phyloP scores from a whole-genome alignment of 2,329 filamentous ascomycete species.

The Talaromyces albobiverticillius region DNA sequence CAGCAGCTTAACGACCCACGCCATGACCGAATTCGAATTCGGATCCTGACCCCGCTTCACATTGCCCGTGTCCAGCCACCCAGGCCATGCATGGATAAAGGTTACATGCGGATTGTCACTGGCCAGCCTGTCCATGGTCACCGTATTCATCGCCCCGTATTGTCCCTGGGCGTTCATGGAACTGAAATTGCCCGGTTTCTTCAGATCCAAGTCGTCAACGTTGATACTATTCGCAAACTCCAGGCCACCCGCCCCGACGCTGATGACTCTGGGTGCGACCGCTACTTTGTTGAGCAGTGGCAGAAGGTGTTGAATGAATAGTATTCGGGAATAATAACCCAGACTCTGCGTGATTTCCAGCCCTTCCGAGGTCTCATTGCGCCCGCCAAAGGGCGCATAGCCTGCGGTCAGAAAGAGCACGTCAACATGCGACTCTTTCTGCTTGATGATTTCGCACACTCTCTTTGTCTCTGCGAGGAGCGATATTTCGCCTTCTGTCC shows the following conservation, averaged over 20 bases:
- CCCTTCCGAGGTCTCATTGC: neutral
- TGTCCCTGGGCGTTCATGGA: neutral
- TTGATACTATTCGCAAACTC: neutral
- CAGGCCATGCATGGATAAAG: conserved; percentile 2
- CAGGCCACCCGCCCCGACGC: neutral
- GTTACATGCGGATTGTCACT: neutral
- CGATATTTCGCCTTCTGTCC: neutral
- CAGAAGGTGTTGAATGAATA: neutral
- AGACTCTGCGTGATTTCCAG: neutral
- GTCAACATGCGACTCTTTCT: neutral
- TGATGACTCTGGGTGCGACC: neutral
- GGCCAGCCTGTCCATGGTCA: neutral
- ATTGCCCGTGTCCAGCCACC: neutral
- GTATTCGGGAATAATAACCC: neutral
- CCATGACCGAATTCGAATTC: no score
- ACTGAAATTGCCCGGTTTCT: neutral
- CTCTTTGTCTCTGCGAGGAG: neutral
- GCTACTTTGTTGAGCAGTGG: neutral
- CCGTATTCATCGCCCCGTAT: neutral
- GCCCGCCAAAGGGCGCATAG: neutral
- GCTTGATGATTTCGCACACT: neutral
- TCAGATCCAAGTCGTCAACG: neutral
- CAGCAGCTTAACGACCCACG: no score
- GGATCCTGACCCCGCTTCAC: neutral
- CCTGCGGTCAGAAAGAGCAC: neutral